Evolutionary conservation across 2,329 filamentous ascomycete genomes (phyloP), one percentile per base, ranked within the genome.

Genomic region (Diatrype stigma): DNA sequence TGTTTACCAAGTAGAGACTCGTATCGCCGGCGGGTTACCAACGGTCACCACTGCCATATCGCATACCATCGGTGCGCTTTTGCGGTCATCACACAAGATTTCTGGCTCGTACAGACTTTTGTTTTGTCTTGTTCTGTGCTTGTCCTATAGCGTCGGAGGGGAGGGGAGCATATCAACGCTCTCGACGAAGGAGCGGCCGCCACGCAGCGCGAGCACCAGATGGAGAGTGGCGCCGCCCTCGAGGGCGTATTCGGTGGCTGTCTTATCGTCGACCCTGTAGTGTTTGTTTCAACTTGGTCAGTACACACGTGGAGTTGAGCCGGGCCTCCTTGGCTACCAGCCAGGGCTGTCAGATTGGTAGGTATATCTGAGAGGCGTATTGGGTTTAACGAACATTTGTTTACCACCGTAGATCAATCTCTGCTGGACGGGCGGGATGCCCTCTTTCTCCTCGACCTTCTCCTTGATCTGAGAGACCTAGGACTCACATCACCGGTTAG

Each of bases 361-460:
- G 26, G 28, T 32, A 26, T 7, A 19, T 11, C 21, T 5, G 5
- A 14, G 32, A 8, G 14, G 7, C 23, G 30, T 26, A 38, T 55
- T 75, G 14, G 34, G 6, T 7, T 17, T 16, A 12, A 37, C 34
- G 34, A 37, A 96, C 94, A 99, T 96, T 71, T 99, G 94, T 78
- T 99, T 99, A 65, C 94, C 94, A 49, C 93, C 91, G 68, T 87
- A 96, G 66, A 99, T 99, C 59, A 99, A 77, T 52, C 94, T 86
- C 74, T 99, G 94, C 74, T 99, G 94, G 17, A 94, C 91, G 1
- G 94, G 94, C 42, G 94, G 93, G 63, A 99, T 99, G 51, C 94
- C 94, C 70, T 97, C 94, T 75, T 97, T 97, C 78, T 99, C 94
- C 73, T 99, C 94, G 50, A 99, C 94, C 65, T 93, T 92, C 75